These are phyloP conservation scores for Calophaca sinica DNA, from an alignment of 306 rosid species.

Conservation along the genomic window DNA sequence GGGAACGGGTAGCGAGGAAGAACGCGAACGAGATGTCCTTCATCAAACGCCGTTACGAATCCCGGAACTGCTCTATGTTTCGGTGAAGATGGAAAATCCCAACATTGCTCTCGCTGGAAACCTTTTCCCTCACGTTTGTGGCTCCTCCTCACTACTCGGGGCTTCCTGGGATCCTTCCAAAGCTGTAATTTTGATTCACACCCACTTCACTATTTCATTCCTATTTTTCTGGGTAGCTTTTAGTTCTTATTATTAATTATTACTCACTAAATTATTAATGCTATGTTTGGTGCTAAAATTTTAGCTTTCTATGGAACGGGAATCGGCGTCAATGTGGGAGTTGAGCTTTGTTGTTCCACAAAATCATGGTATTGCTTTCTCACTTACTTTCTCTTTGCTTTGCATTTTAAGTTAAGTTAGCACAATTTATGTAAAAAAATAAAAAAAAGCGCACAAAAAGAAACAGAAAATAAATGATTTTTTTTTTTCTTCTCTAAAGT, in stretches of 20 bases:
- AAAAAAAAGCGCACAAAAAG: conserved; percentile 7
- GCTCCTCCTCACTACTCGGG: conserved; percentile 73
- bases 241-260: not conserved
- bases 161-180: conserved; percentile 78
- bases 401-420: not conserved
- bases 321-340: conserved; percentile 93
- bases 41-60: conserved; percentile 35
- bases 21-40: conserved; percentile 25
- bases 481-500: too few relatives aligned
- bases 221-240: conserved; percentile 5
- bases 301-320: conserved; percentile 87
- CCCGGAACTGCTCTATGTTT: conserved; percentile 68
- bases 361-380: conserved; percentile 75
- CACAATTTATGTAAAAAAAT: not conserved
- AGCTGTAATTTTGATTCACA: conserved; percentile 66
- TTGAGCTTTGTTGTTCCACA: conserved; percentile 97
- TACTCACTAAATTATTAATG: not conserved
- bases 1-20: conserved; percentile 62
- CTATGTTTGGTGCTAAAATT: conserved; percentile 25
- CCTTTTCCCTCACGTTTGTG: conserved; percentile 84
- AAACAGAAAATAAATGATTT: not conserved
- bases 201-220: not conserved
- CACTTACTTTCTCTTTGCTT: not conserved
- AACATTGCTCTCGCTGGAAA: conserved; percentile 60
- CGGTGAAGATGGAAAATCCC: conserved; percentile 86